A percentile compares a stretch with the other conserved stretches of the same genome.
phyloP scores from a whole-genome alignment of 805 yeast genomes.

The Ogataea parapolymorpha region DNA sequence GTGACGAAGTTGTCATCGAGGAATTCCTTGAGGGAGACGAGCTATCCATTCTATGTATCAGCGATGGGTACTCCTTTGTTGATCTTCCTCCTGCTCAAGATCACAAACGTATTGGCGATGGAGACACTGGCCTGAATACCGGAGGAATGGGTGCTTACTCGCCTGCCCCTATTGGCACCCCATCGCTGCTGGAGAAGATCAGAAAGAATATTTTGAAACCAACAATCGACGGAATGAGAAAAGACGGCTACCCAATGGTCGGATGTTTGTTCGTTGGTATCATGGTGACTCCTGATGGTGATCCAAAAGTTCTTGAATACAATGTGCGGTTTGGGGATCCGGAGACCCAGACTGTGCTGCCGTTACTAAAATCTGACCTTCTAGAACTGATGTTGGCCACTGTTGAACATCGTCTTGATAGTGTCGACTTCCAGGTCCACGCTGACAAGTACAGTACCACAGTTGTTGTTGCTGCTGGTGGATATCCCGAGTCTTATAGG shows the following conservation, averaged over 20 bases:
- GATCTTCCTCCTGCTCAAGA: conserved; percentile 98
- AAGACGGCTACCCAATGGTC: conserved; percentile 90
- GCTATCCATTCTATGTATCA: conserved; percentile 83
- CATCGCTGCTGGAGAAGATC: conserved; percentile 64
- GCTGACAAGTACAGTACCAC: conserved; percentile 72
- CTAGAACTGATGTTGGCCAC: conserved; percentile 91
- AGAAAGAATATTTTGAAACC: conserved; percentile 79
- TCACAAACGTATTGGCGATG: conserved; percentile 92
- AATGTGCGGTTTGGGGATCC: conserved; percentile 99
- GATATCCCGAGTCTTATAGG: conserved; percentile 84
- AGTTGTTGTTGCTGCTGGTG: conserved; percentile 95
- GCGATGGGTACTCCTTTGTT: conserved; percentile 89
- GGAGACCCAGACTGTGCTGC: conserved; percentile 95
- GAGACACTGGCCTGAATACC: conserved; percentile 91
- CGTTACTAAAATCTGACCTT: conserved; percentile 84
- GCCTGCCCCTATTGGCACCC: conserved; percentile 94
- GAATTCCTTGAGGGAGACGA: conserved; percentile 97
- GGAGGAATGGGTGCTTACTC: conserved; percentile 99
- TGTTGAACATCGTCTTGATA: conserved; percentile 90
- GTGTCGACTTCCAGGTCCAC: conserved; percentile 58
- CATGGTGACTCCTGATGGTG: conserved; percentile 78
- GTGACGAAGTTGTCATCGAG: conserved; percentile 92
- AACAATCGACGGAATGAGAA: conserved; percentile 93
- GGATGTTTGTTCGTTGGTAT: conserved; percentile 96
- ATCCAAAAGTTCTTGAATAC: conserved; percentile 91